Evolutionary conservation across 768 basidiomycete genomes (phyloP).

Genomic region (Hericium erinaceus): DNA sequence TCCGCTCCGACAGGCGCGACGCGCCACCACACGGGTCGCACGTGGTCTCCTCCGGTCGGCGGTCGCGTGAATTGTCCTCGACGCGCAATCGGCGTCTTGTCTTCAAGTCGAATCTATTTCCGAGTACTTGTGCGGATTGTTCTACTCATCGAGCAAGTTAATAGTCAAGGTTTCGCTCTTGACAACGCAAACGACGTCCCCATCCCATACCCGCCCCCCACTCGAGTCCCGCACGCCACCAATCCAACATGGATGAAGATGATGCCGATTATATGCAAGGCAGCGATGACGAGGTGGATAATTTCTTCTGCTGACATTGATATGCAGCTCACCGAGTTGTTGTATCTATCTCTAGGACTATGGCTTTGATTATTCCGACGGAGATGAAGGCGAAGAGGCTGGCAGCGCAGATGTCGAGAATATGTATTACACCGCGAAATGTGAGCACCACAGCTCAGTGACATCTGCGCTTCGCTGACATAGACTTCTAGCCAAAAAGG

Average conservation of each 20-base stretch:
- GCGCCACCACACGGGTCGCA: neutral
- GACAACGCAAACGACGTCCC: too few species aligned
- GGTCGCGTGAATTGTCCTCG: neutral
- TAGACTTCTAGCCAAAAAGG: constrained; percentile 67
- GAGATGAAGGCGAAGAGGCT: constrained; percentile 70
- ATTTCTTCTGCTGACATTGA: constrained; percentile 5
- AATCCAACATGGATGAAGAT: constrained; percentile 71
- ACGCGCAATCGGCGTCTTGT: too few species aligned
- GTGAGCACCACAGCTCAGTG: constrained; percentile 34
- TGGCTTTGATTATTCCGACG: constrained; percentile 94
- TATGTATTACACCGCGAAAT: constrained; percentile 96
- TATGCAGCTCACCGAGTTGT: neutral
- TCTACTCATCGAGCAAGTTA: too few species aligned
- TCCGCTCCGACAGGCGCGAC: neutral
- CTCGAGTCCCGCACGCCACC: neutral
- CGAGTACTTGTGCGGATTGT: too few species aligned
- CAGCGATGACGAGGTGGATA: constrained; percentile 68
- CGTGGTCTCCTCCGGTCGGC: neutral
- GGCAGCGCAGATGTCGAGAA: constrained; percentile 91
- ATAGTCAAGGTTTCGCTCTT: too few species aligned
- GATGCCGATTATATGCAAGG: constrained; percentile 94
- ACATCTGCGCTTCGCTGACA: neutral
- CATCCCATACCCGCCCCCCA: too few species aligned
- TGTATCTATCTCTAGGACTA: constrained; percentile 54
- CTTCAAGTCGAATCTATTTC: too few species aligned